A percentile compares a stretch with the other conserved stretches of the same genome.
Conservation (phyloP, 805 yeast species). For the Scheffersomyces lignosus region DNA sequence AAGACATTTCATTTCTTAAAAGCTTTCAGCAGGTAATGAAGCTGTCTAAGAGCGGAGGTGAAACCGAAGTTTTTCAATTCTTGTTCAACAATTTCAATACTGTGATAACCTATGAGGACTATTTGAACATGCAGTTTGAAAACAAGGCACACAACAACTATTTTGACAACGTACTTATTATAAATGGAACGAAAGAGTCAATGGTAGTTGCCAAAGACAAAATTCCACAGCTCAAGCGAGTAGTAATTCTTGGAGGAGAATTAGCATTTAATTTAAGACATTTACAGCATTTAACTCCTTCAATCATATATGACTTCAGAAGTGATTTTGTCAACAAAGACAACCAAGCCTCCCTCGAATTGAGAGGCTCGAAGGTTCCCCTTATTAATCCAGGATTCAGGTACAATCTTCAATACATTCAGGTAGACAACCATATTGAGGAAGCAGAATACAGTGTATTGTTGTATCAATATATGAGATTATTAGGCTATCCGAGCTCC, state of each 20-base stretch:
- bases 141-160: background rate
- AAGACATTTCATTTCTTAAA: slow-evolving; percentile 3
- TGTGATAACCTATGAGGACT: slow-evolving; percentile 9
- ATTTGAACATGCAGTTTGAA: slow-evolving; percentile 2
- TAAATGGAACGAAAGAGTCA: slow-evolving; percentile 4
- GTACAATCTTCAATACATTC: slow-evolving; percentile 8
- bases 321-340: slow-evolving; percentile 1
- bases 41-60: background rate
- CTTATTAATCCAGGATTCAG: slow-evolving; percentile 11
- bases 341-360: too few relatives aligned
- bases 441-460: slow-evolving; percentile 50
- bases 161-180: slow-evolving; percentile 8
- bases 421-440: slow-evolving; percentile 12
- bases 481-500: slow-evolving; percentile 40
- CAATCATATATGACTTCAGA: slow-evolving; percentile 1
- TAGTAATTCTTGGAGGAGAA: slow-evolving; percentile 10
- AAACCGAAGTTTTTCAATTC: slow-evolving; percentile 1
- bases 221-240: slow-evolving; percentile 1
- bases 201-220: slow-evolving; percentile 3
- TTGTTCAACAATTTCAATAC: slow-evolving; percentile 7
- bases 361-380: too few relatives aligned
- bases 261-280: too few relatives aligned
- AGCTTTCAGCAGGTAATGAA: slow-evolving; percentile 8
- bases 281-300: too few relatives aligned
- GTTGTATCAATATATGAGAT: slow-evolving; percentile 46